Conservation (phyloP, 306 rosid genomes). For the Rosa rugosa region DNA sequence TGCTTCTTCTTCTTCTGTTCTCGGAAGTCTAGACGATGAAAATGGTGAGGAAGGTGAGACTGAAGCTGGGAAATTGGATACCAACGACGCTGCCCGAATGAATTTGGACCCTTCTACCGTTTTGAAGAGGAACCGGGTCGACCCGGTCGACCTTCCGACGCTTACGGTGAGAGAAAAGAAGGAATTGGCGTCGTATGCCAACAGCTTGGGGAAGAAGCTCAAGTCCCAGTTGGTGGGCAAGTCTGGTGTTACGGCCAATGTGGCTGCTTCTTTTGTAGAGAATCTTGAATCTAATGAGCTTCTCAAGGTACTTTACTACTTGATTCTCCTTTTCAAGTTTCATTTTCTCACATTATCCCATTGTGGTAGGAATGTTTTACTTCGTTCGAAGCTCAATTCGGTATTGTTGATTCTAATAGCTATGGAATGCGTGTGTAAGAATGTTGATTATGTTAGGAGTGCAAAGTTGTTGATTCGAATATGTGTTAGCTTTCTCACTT, state of each 20-base stretch:
- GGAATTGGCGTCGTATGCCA: conserved; percentile 79
- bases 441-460: not conserved
- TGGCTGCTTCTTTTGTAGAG: conserved; percentile 73
- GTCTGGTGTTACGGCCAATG: conserved; percentile 69
- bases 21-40: not conserved
- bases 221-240: conserved; percentile 90
- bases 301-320: conserved; percentile 56
- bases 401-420: not conserved
- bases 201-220: conserved; percentile 85
- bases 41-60: conserved; percentile 22
- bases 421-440: not conserved
- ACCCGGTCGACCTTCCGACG: conserved; percentile 53
- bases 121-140: conserved; percentile 47
- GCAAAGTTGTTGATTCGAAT: not conserved
- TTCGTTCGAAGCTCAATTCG: no score
- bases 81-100: conserved; percentile 25
- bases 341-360: not conserved
- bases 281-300: conserved; percentile 92
- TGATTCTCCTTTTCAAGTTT: no score
- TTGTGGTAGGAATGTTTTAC: not conserved
- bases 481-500: not conserved
- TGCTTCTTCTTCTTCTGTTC: no score
- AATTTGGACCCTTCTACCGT: conserved; percentile 28
- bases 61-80: conserved; percentile 29
- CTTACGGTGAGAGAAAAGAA: conserved; percentile 80